Base-by-base conservation (phyloP, 257 asterid species). In the Striga asiatica region DNA sequence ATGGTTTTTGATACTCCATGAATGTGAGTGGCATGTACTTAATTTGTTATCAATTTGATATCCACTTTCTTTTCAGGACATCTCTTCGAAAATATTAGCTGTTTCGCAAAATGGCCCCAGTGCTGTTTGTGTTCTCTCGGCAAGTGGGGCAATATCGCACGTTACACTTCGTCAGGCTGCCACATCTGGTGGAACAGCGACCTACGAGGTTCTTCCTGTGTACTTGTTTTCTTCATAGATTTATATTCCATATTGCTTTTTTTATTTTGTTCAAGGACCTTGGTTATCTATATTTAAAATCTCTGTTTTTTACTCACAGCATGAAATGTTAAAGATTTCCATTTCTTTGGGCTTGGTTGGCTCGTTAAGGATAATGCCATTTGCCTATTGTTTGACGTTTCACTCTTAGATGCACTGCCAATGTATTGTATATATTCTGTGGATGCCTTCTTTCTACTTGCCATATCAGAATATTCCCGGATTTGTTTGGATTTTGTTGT, bases 181-280 rank as follows among this genome's bases (percentile, higher is more conserved):
- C 25, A 65, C 82, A 10, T 77, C 84, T 31, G 84, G 48, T 23
- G 89, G 85, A 73, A 77, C 82, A 0, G 84, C 77, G 8, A 82
- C 84, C 22, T 77, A 77, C n/a, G 86, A 85, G 89, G 95, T 81
- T 47, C 28, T 1, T 16, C 28, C 20, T 9, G 2, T 21, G 3
- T 54, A 21, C 16, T 21, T 52, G 38, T 32, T 28, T 28, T n/a
- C 29, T 48, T 3, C 32, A 25, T 54, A 10, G 23, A 19, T 53
- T 22, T 50, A 22, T 49, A 22, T 58, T 53, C 52, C 54, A 24
- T 3, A 43, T 32, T 19, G 16, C 58, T 41, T 23, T 12, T n/a
- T 19, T 21, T 17, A 34, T 21, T 11, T 20, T 20, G 18, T 13
- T 34, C 38, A 46, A 29, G 12, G 42, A 66, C 39, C 24, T 54